Conservation (phyloP, 2,329 filamentous ascomycete species). For the Piedraia hortae region DNA sequence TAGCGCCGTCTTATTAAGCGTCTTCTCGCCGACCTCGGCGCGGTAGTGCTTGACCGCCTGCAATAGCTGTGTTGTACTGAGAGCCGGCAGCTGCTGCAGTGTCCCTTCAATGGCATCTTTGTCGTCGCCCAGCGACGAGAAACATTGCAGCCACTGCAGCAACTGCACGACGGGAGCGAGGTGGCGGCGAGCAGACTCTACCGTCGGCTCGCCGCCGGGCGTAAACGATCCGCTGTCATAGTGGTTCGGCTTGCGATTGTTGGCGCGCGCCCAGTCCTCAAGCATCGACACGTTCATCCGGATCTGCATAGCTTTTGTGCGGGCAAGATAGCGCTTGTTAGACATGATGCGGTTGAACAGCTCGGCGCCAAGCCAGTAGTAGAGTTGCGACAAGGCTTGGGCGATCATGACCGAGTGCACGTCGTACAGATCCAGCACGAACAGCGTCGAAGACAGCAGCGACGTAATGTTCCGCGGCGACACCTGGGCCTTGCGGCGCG, state of each 20-base stretch:
- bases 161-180: constrained; percentile 77
- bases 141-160: constrained; percentile 91
- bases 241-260: constrained; percentile 84
- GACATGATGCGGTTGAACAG: constrained; percentile 97
- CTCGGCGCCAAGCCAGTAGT: constrained; percentile 91
- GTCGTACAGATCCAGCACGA: constrained; percentile 94
- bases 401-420: constrained; percentile 89
- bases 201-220: constrained; percentile 59
- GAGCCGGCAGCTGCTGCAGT: constrained; percentile 58
- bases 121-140: constrained; percentile 79
- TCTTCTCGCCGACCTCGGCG: constrained; percentile 83
- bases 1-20: constrained; percentile 60
- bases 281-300: constrained; percentile 92
- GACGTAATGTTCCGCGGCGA: constrained; percentile 90
- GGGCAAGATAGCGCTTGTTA: constrained; percentile 73
- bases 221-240: constrained; percentile 78
- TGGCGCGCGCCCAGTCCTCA: constrained; percentile 84
- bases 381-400: constrained; percentile 70
- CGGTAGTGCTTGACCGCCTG: constrained; percentile 84
- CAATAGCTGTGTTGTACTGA: constrained; percentile 69
- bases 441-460: constrained; percentile 77
- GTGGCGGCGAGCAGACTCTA: constrained; percentile 61
- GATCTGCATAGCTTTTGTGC: constrained; percentile 98
- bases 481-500: constrained; percentile 71
- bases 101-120: constrained; percentile 70